These are phyloP conservation scores for Naegleria gruberi DNA, from an alignment of 208 protist species.

Conservation along the genomic window DNA sequence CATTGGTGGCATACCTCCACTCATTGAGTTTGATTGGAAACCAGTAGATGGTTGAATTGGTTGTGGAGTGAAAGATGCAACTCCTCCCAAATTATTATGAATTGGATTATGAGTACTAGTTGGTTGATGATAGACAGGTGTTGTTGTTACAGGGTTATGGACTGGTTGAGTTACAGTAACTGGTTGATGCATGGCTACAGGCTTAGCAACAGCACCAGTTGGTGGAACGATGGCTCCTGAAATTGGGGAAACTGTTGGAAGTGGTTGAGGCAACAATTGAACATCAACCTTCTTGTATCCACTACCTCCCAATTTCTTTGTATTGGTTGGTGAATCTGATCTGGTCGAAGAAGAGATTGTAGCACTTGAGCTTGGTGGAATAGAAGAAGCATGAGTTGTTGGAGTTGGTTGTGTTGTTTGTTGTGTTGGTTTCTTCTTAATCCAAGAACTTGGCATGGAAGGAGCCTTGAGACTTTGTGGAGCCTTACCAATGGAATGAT, in stretches of 20 bases:
- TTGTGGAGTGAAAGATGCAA: background rate
- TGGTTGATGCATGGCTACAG: background rate
- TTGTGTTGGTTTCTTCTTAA: background rate
- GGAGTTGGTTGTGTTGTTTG: background rate
- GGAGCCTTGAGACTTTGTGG: too few species aligned
- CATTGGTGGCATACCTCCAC: background rate
- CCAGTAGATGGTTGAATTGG: background rate
- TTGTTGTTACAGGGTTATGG: background rate
- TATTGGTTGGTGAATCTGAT: too few species aligned
- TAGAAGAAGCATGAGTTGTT: background rate
- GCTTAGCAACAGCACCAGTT: background rate
- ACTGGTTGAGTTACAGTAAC: background rate
- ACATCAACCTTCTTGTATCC: background rate
- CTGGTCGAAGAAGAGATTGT: background rate
- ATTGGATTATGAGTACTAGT: background rate
- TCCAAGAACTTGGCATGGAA: background rate
- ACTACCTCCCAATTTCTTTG: background rate
- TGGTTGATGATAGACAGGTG: background rate
- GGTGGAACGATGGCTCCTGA: background rate
- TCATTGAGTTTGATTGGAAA: background rate
- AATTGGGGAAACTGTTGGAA: background rate
- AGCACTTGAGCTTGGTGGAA: too few species aligned
- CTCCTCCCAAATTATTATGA: background rate
- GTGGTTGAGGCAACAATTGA: background rate
- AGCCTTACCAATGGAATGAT: background rate